phyloP scores from a whole-genome alignment of 1,284 basidiomycete genomes.

The Cerioporus squamosus region DNA sequence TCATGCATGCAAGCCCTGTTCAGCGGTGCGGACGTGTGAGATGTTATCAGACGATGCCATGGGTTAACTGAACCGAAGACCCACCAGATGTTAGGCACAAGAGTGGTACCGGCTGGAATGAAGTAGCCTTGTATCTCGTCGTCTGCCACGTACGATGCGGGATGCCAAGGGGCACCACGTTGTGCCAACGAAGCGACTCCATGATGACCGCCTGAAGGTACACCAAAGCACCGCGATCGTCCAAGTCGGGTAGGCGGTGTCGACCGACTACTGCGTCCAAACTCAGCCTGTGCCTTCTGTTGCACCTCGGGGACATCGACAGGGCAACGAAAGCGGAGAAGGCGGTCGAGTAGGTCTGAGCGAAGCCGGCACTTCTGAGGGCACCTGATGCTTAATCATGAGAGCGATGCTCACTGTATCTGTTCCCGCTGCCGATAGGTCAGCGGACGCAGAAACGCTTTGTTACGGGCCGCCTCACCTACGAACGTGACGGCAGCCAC shows the following conservation, averaged over 20 bases:
- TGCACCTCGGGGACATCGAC: conserved; percentile 38
- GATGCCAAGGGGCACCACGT: conserved; percentile 19
- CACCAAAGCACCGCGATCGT: conserved; percentile 14
- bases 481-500: background rate
- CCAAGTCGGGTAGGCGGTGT: conserved; percentile 21
- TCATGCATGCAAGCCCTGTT: conserved; percentile 9
- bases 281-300: conserved; percentile 30
- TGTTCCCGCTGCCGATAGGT: background rate
- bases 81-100: conserved; percentile 18
- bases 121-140: conserved; percentile 25
- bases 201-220: conserved; percentile 26
- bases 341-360: background rate
- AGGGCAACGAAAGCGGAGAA: conserved; percentile 38
- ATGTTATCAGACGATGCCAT: too few species aligned
- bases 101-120: conserved; percentile 25
- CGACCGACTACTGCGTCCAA: conserved; percentile 32
- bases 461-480: background rate
- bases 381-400: background rate
- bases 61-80: background rate
- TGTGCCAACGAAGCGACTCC: conserved; percentile 26
- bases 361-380: too few species aligned
- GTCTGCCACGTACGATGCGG: conserved; percentile 10
- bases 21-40: too few species aligned
- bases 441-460: background rate
- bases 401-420: background rate